These are phyloP conservation scores for Trichoderma polysporum DNA, from an alignment of 2,329 filamentous ascomycete species.

Conservation along the genomic window DNA sequence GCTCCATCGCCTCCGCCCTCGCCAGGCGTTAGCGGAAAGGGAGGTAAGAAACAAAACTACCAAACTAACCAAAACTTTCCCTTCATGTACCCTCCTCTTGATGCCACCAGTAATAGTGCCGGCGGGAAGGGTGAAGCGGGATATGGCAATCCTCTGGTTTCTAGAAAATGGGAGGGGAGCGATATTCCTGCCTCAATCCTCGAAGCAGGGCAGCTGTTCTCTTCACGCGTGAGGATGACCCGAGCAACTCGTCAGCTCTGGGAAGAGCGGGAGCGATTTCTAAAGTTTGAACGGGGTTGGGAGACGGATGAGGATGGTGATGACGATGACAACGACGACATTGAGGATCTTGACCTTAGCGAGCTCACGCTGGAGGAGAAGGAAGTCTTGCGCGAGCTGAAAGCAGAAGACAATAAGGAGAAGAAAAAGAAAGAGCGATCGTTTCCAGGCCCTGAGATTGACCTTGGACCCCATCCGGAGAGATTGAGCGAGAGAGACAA, in stretches of 20 bases:
- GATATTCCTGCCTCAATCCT: conserved; percentile 93
- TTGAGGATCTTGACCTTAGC: conserved; percentile 48
- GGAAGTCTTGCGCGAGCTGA: conserved; percentile 44
- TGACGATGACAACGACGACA: conserved; percentile 44
- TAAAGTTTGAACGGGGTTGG: conserved; percentile 92
- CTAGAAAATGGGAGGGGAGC: conserved; percentile 86
- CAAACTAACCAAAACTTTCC: conserved; percentile 99
- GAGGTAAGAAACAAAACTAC: conserved; percentile 98
- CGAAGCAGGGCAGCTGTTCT: conserved; percentile 91
- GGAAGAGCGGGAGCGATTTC: conserved; percentile 88
- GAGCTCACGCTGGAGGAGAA: conserved; percentile 44
- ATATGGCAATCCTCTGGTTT: conserved; percentile 75
- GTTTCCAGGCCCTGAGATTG: conserved; percentile 32
- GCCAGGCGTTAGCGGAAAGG: conserved; percentile 81
- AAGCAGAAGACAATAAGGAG: conserved; percentile 36
- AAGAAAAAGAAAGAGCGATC: conserved; percentile 30
- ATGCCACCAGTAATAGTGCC: conserved; percentile 82
- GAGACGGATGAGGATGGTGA: conserved; percentile 45
- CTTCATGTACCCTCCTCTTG: conserved; percentile 92
- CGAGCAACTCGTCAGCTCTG: conserved; percentile 89
- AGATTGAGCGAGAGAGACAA: conserved; percentile 55
- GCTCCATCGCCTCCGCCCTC: conserved; percentile 94
- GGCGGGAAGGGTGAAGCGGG: conserved; percentile 85
- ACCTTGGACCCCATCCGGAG: conserved; percentile 50
- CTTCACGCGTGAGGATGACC: conserved; percentile 85